These are phyloP conservation scores for Colletotrichum tofieldiae DNA, from an alignment of 2,329 filamentous ascomycete species.

Conservation along the genomic window DNA sequence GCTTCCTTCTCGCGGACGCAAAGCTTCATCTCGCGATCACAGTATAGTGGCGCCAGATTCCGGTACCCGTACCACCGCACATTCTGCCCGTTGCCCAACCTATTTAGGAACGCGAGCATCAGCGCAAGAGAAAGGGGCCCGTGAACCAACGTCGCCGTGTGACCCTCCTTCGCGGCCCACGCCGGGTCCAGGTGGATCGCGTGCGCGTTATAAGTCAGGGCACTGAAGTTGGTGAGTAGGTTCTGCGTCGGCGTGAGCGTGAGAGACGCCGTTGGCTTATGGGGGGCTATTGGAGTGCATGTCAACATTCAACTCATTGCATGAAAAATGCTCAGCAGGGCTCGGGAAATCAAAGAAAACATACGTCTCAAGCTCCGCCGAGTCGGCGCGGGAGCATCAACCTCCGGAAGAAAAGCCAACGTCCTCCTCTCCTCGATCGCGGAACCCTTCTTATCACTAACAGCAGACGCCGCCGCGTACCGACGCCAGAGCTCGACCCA, in stretches of 20 bases:
- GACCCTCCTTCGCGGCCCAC: slow-evolving; percentile 82
- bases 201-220: slow-evolving; percentile 93
- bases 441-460: slow-evolving; percentile 35
- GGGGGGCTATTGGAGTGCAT: slow-evolving; percentile 50
- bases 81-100: slow-evolving; percentile 44
- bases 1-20: slow-evolving; percentile 70
- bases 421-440: slow-evolving; percentile 64
- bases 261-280: slow-evolving; percentile 53
- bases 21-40: slow-evolving; percentile 78
- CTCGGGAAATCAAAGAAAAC: slow-evolving; percentile 14
- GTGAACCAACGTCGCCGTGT: slow-evolving; percentile 84
- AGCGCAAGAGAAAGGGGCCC: slow-evolving; percentile 86
- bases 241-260: slow-evolving; percentile 76
- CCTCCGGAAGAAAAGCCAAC: slow-evolving; percentile 66
- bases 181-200: slow-evolving; percentile 86
- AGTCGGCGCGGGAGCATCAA: slow-evolving; percentile 42
- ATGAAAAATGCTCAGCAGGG: neutral
- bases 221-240: slow-evolving; percentile 91
- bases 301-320: neutral
- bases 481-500: slow-evolving; percentile 67
- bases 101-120: slow-evolving; percentile 76
- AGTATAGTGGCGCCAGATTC: slow-evolving; percentile 87
- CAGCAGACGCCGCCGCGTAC: slow-evolving; percentile 54
- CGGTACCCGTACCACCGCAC: slow-evolving; percentile 80
- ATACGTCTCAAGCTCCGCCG: slow-evolving; percentile 49